phyloP scores from a whole-genome alignment of 495 filamentous ascomycete genomes.

The Usnea hakonensis region DNA sequence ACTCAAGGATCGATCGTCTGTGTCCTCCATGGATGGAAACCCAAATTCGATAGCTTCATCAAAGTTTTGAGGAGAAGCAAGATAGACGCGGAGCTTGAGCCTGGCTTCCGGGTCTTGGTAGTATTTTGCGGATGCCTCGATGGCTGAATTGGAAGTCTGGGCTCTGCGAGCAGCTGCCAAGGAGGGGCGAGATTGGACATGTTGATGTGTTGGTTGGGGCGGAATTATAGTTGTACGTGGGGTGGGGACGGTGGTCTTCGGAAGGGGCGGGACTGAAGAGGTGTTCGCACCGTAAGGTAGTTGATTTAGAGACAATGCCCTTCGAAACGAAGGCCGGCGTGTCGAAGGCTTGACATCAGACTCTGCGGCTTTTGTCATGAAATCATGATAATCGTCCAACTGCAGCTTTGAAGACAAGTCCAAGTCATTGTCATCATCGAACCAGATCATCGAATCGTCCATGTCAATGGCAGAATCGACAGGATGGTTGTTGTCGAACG shows the following conservation, averaged over 20 bases:
- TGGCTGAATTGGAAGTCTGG: conserved; percentile 44
- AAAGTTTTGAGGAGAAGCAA: conserved; percentile 88
- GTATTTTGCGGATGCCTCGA: conserved; percentile 69
- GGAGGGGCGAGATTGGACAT: conserved; percentile 29
- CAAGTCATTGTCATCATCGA: conserved; percentile 70
- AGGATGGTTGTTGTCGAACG: conserved; percentile 29
- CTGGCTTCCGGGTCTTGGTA: conserved; percentile 89
- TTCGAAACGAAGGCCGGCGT: conserved; percentile 37
- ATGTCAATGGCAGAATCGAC: conserved; percentile 35
- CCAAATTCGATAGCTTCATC: conserved; percentile 93
- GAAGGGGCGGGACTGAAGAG: conserved; percentile 16
- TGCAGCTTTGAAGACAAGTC: conserved; percentile 45
- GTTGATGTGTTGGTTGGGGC: conserved; percentile 29
- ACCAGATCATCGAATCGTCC: conserved; percentile 55
- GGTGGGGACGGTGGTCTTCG: conserved; percentile 19
- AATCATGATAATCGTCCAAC: conserved; percentile 47
- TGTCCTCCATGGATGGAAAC: conserved; percentile 58
- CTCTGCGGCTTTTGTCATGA: conserved; percentile 33
- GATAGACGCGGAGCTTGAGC: conserved; percentile 76
- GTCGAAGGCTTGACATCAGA: conserved; percentile 19
- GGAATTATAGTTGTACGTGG: conserved; percentile 8
- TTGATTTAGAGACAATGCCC: conserved; percentile 40
- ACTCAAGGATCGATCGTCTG: conserved; percentile 26
- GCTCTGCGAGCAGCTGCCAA: conserved; percentile 27
- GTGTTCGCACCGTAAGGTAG: conserved; percentile 22